Conservation (phyloP, 495 filamentous ascomycete species). For the Cairneyella variabilis region DNA sequence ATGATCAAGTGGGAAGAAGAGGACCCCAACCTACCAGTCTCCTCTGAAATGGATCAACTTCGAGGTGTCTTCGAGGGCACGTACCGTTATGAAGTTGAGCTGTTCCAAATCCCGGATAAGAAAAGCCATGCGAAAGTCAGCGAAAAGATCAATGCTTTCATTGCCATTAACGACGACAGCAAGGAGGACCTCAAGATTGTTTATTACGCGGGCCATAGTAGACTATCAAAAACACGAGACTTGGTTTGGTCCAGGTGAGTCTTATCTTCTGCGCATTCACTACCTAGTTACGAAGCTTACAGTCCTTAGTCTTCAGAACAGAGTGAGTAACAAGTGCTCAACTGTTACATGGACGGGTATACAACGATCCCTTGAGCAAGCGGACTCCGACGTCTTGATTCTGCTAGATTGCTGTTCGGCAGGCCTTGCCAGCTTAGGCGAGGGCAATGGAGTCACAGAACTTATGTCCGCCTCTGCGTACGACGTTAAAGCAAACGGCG, state of each 20-base stretch:
- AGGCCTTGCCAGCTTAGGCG: slow-evolving; percentile 44
- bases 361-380: slow-evolving; percentile 45
- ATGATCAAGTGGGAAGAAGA: slow-evolving; percentile 6
- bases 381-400: slow-evolving; percentile 47
- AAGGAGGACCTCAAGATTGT: slow-evolving; percentile 9
- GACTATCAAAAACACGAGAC: neutral
- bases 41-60: neutral
- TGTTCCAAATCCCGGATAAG: slow-evolving; percentile 5
- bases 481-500: slow-evolving; percentile 46
- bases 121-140: neutral
- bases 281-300: neutral
- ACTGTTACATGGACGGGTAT: slow-evolving; percentile 45
- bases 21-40: neutral
- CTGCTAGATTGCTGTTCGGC: slow-evolving; percentile 52
- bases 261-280: neutral
- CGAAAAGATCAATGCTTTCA: slow-evolving; percentile 6
- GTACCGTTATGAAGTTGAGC: slow-evolving; percentile 10
- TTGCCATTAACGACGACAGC: neutral
- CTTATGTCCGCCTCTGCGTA: slow-evolving; percentile 50
- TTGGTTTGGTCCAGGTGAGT: slow-evolving; percentile 1
- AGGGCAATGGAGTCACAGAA: slow-evolving; percentile 47
- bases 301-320: neutral
- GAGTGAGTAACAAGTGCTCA: neutral
- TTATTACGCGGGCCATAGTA: slow-evolving; percentile 6
- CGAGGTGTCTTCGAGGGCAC: slow-evolving; percentile 1